Evolutionary conservation across 805 yeast species (phyloP).

Genomic region (Lipomyces chichibuensis): DNA sequence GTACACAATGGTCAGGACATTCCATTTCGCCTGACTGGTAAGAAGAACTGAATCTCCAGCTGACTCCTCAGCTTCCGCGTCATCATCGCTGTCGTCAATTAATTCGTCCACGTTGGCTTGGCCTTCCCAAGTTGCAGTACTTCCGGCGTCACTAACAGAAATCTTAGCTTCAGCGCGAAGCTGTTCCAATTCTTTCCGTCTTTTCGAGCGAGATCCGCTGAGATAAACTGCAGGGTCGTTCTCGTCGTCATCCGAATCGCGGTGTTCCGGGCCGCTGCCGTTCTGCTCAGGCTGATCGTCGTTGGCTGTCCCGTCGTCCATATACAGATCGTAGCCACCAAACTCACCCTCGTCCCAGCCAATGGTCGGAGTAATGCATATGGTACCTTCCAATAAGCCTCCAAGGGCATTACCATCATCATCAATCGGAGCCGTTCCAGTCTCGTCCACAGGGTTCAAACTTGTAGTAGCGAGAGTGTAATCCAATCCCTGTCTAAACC

Average conservation of each 20-base stretch:
- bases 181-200: slow-evolving; percentile 23
- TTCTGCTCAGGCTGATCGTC: slow-evolving; percentile 57
- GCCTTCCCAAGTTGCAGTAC: slow-evolving; percentile 51
- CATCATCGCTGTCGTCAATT: slow-evolving; percentile 58
- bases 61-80: slow-evolving; percentile 62
- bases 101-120: slow-evolving; percentile 41
- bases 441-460: slow-evolving; percentile 39
- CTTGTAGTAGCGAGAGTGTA: slow-evolving; percentile 81
- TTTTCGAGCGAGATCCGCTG: slow-evolving; percentile 25
- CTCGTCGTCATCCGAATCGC: slow-evolving; percentile 16
- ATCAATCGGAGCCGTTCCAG: slow-evolving; percentile 40
- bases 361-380: slow-evolving; percentile 75
- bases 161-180: slow-evolving; percentile 18
- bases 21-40: slow-evolving; percentile 83
- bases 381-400: slow-evolving; percentile 69
- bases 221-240: slow-evolving; percentile 39
- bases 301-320: slow-evolving; percentile 48
- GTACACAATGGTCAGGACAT: slow-evolving; percentile 71
- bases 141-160: slow-evolving; percentile 8
- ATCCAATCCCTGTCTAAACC: slow-evolving; percentile 95
- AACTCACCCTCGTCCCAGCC: slow-evolving; percentile 78
- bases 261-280: slow-evolving; percentile 39
- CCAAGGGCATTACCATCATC: slow-evolving; percentile 49
- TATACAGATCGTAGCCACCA: slow-evolving; percentile 94
- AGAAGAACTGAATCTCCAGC: slow-evolving; percentile 76